Percentiles rank a stretch among this genome's conserved stretches.
phyloP scores from a whole-genome alignment of 2,329 filamentous ascomycete species.

The Magnaporthiopsis poae region DNA sequence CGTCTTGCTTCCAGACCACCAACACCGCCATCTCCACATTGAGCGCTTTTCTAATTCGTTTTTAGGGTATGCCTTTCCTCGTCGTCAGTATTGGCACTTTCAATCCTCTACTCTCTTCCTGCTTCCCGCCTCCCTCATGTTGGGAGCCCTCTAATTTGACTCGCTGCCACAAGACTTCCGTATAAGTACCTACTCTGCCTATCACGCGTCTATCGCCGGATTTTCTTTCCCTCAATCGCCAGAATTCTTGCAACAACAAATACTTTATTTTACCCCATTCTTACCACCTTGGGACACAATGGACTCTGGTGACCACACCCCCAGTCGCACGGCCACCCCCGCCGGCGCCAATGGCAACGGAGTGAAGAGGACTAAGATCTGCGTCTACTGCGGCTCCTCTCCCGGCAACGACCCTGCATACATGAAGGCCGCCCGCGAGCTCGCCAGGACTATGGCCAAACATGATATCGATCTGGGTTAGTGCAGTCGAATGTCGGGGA shows the following conservation, averaged over 20 bases:
- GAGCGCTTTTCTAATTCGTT: background rate
- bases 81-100: background rate
- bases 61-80: background rate
- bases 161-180: background rate
- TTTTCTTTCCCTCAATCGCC: too few relatives aligned
- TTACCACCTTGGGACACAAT: conserved; percentile 19
- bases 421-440: conserved; percentile 64
- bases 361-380: conserved; percentile 55
- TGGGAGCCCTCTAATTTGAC: background rate
- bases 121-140: too few relatives aligned
- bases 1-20: background rate
- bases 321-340: conserved; percentile 13
- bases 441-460: conserved; percentile 64
- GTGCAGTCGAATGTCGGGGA: conserved; percentile 12
- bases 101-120: background rate
- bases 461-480: conserved; percentile 66
- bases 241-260: background rate
- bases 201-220: background rate
- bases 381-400: conserved; percentile 87
- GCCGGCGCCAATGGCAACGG: conserved; percentile 20
- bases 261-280: background rate
- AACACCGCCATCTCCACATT: background rate
- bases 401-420: conserved; percentile 64
- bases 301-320: conserved; percentile 31
- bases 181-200: background rate